phyloP scores from a whole-genome alignment of 2,329 filamentous ascomycete species.

The Aureobasidium melanogenum region DNA sequence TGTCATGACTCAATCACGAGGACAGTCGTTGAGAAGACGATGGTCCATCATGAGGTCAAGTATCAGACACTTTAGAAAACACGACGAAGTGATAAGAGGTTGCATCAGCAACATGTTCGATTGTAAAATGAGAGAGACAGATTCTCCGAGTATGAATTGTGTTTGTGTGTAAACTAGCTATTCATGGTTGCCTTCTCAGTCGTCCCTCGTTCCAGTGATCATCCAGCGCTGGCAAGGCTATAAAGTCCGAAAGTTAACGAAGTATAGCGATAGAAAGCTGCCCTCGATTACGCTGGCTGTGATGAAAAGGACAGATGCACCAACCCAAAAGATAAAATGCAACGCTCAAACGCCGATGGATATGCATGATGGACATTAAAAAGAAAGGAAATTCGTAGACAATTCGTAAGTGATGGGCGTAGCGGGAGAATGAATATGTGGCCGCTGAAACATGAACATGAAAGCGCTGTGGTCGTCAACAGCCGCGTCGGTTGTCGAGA shows the following conservation, averaged over 20 bases:
- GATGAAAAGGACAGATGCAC: background rate
- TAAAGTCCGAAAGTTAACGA: background rate
- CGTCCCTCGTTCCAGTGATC: background rate
- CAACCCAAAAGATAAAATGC: background rate
- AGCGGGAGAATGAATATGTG: background rate
- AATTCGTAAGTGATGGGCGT: background rate
- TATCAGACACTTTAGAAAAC: background rate
- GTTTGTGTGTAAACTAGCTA: background rate
- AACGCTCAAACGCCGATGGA: slow-evolving; percentile 4
- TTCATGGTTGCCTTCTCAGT: background rate
- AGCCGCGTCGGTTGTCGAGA: background rate
- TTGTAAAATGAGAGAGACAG: background rate
- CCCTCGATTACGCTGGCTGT: background rate
- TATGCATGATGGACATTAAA: slow-evolving; percentile 10
- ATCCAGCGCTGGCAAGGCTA: background rate
- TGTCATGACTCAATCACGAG: background rate
- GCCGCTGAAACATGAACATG: background rate
- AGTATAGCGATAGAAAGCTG: background rate
- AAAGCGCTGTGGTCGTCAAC: background rate
- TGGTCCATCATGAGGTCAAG: background rate
- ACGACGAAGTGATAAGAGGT: background rate
- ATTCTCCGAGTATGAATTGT: background rate
- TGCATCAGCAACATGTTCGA: background rate
- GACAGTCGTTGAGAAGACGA: background rate
- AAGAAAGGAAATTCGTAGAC: slow-evolving; percentile 2